Conservation (phyloP, 306 rosid species). For the Abrus precatorius region DNA sequence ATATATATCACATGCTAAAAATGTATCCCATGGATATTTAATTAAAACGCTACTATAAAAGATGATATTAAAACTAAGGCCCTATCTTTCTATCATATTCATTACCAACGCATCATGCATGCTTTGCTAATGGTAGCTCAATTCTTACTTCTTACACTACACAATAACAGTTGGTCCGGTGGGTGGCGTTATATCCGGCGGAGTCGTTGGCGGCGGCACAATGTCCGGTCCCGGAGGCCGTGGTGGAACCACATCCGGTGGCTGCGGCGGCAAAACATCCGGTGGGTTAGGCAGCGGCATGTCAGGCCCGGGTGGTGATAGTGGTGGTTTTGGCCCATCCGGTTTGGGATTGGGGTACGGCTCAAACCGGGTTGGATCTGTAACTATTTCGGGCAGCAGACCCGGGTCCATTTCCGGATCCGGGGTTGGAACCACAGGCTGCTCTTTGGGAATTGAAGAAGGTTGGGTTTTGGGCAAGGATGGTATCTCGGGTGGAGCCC, state of each 20-base stretch:
- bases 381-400: slow-evolving; percentile 51
- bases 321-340: slow-evolving; percentile 58
- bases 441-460: slow-evolving; percentile 50
- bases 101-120: too few relatives aligned
- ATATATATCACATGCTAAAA: too few relatives aligned
- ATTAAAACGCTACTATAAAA: too few relatives aligned
- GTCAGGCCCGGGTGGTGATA: slow-evolving; percentile 53
- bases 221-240: slow-evolving; percentile 62
- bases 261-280: slow-evolving; percentile 47
- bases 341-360: slow-evolving; percentile 56
- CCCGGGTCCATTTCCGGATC: slow-evolving; percentile 51
- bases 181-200: slow-evolving; percentile 57
- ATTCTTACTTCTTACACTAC: background rate
- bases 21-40: too few relatives aligned
- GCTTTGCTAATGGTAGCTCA: too few relatives aligned
- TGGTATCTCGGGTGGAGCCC: slow-evolving; percentile 50
- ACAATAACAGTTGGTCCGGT: slow-evolving; percentile 33
- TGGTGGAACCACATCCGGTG: slow-evolving; percentile 63
- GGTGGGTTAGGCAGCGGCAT: slow-evolving; percentile 57
- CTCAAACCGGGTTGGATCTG: slow-evolving; percentile 48
- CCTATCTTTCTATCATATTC: too few relatives aligned
- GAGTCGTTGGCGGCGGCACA: slow-evolving; percentile 56
- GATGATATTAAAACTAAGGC: too few relatives aligned
- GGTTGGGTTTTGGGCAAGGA: slow-evolving; percentile 30
- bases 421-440: slow-evolving; percentile 31